Percentiles rank a stretch among this genome's conserved stretches.
These are phyloP conservation scores for Limtongozyma cylindracea DNA, from an alignment of 805 yeast genomes.

Conservation along the genomic window DNA sequence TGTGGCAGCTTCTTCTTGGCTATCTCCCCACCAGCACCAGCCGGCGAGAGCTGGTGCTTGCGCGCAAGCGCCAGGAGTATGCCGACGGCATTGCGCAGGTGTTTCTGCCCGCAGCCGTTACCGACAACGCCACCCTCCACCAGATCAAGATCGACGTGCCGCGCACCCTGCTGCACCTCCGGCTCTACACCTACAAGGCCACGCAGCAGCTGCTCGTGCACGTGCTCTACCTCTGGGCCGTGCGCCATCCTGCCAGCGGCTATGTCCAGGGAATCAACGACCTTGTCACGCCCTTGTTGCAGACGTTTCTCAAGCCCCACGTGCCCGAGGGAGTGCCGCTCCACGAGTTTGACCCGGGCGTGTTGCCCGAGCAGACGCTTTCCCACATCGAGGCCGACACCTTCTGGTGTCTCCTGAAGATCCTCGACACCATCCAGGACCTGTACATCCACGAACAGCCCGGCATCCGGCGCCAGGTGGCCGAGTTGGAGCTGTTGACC, in stretches of 20 bases:
- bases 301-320: conserved; percentile 29
- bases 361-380: conserved; percentile 30
- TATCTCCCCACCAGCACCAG: conserved; percentile 71
- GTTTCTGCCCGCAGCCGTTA: conserved; percentile 6
- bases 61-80: conserved; percentile 72
- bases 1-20: conserved; percentile 81
- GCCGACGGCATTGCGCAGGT: conserved; percentile 45
- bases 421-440: conserved; percentile 87
- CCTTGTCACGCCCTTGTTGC: conserved; percentile 78
- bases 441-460: conserved; percentile 97
- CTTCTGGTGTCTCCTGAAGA: conserved; percentile 85
- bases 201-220: conserved; percentile 66
- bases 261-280: conserved; percentile 96
- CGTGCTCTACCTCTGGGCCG: conserved; percentile 79
- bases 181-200: conserved; percentile 36
- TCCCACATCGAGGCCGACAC: conserved; percentile 80
- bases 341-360: conserved; percentile 34
- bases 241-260: conserved; percentile 93
- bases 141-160: conserved; percentile 90
- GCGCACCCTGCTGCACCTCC: conserved; percentile 71
- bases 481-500: conserved; percentile 52
- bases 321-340: conserved; percentile 10
- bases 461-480: conserved; percentile 81
- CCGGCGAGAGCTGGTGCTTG: conserved; percentile 42
- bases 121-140: conserved; percentile 19